phyloP scores from a whole-genome alignment of 257 asterid species.

The Solanum pennellii region DNA sequence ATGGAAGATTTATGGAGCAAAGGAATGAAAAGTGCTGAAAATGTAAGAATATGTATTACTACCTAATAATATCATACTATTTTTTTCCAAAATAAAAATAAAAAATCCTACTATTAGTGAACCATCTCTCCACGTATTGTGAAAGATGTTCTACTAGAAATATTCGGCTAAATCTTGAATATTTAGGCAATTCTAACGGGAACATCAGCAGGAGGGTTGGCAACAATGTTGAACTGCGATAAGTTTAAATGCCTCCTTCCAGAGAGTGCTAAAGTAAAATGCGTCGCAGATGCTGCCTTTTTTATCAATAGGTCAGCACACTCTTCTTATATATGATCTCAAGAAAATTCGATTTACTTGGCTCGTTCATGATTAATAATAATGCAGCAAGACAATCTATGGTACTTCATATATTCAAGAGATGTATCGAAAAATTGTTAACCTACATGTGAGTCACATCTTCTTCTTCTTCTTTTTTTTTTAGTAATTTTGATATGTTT shows the following conservation, averaged over 20 bases:
- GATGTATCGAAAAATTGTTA: slow-evolving; percentile 42
- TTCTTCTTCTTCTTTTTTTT: neutral
- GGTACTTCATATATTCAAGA: slow-evolving; percentile 49
- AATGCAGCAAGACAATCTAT: slow-evolving; percentile 54
- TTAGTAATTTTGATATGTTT: neutral
- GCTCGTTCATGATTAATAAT: too few relatives aligned
- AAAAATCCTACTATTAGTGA: neutral
- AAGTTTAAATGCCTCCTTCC: neutral
- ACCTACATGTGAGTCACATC: slow-evolving; percentile 45
- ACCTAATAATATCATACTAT: too few relatives aligned
- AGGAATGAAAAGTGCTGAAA: slow-evolving; percentile 28
- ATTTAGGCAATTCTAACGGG: neutral
- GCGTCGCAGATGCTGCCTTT: neutral
- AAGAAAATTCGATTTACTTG: neutral
- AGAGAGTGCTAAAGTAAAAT: neutral
- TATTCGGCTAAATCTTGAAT: neutral
- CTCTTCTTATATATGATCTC: neutral
- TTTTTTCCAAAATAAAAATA: neutral
- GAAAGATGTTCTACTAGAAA: too few relatives aligned
- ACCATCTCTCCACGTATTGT: too few relatives aligned
- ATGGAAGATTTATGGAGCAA: slow-evolving; percentile 21
- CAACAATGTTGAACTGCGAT: neutral
- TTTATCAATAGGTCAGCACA: slow-evolving; percentile 27
- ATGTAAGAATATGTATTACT: slow-evolving; percentile 1
- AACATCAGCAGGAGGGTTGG: neutral